Evolutionary conservation across 495 filamentous ascomycete genomes (phyloP).

Genomic region (Penicillium pancosmium): DNA sequence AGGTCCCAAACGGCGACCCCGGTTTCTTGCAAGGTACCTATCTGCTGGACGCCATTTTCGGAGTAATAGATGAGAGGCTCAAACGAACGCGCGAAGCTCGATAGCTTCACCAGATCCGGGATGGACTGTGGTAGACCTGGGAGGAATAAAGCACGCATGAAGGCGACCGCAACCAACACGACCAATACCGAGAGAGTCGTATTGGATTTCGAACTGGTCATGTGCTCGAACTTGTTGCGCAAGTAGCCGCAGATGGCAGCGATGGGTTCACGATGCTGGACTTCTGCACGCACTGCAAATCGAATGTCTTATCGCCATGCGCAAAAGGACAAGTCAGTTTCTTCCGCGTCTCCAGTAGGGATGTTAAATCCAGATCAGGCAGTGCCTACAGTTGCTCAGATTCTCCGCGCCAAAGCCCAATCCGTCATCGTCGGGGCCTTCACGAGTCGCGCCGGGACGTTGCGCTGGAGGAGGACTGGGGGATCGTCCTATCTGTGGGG

Average conservation of each 20-base stretch:
- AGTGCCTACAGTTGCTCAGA: constrained; percentile 58
- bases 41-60: constrained; percentile 81
- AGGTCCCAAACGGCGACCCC: constrained; percentile 92
- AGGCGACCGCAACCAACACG: constrained; percentile 58
- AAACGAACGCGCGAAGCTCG: constrained; percentile 82
- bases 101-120: constrained; percentile 88
- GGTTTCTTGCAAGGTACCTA: constrained; percentile 83
- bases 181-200: constrained; percentile 61
- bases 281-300: constrained; percentile 81
- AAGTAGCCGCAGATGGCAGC: constrained; percentile 70
- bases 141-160: constrained; percentile 66
- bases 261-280: constrained; percentile 84
- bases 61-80: constrained; percentile 92
- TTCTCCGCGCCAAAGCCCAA: constrained; percentile 42
- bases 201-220: constrained; percentile 65
- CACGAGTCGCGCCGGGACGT: constrained; percentile 22
- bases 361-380: constrained; percentile 20
- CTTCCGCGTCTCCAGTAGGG: constrained; percentile 22
- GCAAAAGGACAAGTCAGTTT: constrained; percentile 37
- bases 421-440: constrained; percentile 35
- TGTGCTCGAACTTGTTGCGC: constrained; percentile 53
- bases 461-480: constrained; percentile 48
- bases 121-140: constrained; percentile 68
- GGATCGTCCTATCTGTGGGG: constrained; percentile 55
- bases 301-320: constrained; percentile 68